Percentiles rank a stretch among this genome's conserved stretches.
These are phyloP conservation scores for Dactylellina sp. DNA, from an alignment of 2,329 filamentous ascomycete genomes.

Conservation along the genomic window DNA sequence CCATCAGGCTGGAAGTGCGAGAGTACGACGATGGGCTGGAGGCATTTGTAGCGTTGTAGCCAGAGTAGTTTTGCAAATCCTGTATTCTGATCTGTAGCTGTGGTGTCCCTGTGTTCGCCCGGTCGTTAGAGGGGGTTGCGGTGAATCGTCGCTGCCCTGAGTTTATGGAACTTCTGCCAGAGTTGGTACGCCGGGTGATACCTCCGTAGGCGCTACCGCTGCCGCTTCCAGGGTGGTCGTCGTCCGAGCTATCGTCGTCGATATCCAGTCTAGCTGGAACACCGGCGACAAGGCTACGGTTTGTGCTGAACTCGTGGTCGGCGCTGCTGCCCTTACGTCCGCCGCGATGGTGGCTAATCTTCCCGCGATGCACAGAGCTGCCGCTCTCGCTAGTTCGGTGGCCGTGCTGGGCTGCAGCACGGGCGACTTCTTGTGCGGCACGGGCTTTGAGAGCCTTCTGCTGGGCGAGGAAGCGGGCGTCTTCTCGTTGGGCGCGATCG, in stretches of 20 bases:
- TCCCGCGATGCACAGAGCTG: conserved; percentile 55
- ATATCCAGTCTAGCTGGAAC: conserved; percentile 47
- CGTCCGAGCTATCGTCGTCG: conserved; percentile 52
- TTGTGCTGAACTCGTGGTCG: conserved; percentile 59
- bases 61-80: conserved; percentile 41
- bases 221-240: conserved; percentile 51
- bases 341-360: conserved; percentile 55
- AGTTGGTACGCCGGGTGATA: conserved; percentile 45
- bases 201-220: conserved; percentile 48
- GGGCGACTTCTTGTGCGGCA: conserved; percentile 79
- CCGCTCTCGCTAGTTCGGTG: conserved; percentile 53
- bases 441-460: conserved; percentile 88
- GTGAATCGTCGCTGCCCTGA: conserved; percentile 46
- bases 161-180: conserved; percentile 54
- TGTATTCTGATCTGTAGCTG: conserved; percentile 49
- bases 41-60: conserved; percentile 46
- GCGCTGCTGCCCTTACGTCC: conserved; percentile 53
- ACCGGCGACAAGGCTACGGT: conserved; percentile 56
- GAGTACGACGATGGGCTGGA: conserved; percentile 53
- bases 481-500: conserved; percentile 91
- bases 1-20: conserved; percentile 48
- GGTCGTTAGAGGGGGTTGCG: conserved; percentile 28
- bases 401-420: conserved; percentile 52
- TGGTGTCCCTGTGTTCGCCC: conserved; percentile 23
- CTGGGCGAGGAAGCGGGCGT: conserved; percentile 83